phyloP scores from a whole-genome alignment of 129 eudicot genomes.

The Flaveria ramosissima region DNA sequence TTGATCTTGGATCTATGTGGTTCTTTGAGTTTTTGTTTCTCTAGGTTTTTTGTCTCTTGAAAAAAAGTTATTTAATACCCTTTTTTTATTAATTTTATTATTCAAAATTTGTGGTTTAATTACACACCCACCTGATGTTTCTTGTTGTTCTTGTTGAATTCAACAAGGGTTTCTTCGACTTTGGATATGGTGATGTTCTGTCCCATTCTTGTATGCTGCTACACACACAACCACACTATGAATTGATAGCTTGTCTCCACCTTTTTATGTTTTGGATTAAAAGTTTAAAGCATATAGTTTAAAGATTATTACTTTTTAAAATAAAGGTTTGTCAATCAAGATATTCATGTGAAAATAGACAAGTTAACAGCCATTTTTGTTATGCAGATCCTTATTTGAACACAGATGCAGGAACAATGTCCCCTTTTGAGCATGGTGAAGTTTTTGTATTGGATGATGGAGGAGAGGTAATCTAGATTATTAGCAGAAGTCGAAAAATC shows the following conservation, averaged over 20 bases:
- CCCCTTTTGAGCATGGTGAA: slow-evolving; percentile 99
- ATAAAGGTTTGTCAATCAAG: neutral
- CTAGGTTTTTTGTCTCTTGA: neutral
- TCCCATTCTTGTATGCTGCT: slow-evolving; percentile 27
- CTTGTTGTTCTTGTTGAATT: slow-evolving; percentile 34
- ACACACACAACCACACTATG: slow-evolving; percentile 21
- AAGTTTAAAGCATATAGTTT: neutral
- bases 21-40: neutral
- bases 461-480: slow-evolving; percentile 73
- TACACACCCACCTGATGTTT: neutral
- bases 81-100: neutral
- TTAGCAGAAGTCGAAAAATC: neutral
- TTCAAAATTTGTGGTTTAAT: neutral
- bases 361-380: neutral
- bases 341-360: neutral
- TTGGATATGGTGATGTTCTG: slow-evolving; percentile 15
- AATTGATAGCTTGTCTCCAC: slow-evolving; percentile 11
- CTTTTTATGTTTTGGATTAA: slow-evolving; percentile 25
- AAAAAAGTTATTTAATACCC: neutral
- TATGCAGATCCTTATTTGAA: slow-evolving; percentile 92
- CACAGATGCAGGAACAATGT: slow-evolving; percentile 99
- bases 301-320: slow-evolving; percentile 19
- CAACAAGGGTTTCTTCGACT: slow-evolving; percentile 1
- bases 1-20: slow-evolving; percentile 26
- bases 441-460: slow-evolving; percentile 96